Evolutionary conservation across 768 basidiomycete genomes (phyloP).

Genomic region (Gelatoporia subvermispora): DNA sequence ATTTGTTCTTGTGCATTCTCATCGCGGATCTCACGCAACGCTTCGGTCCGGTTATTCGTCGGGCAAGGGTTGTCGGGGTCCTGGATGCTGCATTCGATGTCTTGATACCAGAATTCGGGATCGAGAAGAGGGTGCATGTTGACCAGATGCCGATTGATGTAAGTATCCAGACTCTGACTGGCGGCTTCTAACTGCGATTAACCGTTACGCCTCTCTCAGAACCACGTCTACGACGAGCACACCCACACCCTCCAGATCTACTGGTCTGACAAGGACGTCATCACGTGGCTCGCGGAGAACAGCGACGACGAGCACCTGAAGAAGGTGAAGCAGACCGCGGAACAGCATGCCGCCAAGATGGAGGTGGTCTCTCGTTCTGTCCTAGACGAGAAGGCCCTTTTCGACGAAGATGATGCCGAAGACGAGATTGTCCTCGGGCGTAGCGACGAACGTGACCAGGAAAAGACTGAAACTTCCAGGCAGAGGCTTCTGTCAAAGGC

Average conservation of each 20-base stretch:
- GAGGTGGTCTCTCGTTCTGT: slow-evolving; percentile 82
- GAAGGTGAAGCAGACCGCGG: slow-evolving; percentile 90
- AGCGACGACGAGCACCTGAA: slow-evolving; percentile 94
- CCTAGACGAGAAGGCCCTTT: slow-evolving; percentile 82
- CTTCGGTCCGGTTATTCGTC: slow-evolving; percentile 92
- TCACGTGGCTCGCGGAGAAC: slow-evolving; percentile 91
- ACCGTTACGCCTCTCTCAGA: slow-evolving; percentile 39
- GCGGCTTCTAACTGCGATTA: neutral
- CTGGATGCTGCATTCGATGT: slow-evolving; percentile 99
- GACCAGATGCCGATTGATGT: slow-evolving; percentile 99
- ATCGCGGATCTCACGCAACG: slow-evolving; percentile 91
- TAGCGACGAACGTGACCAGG: slow-evolving; percentile 33
- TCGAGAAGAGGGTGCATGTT: slow-evolving; percentile 97
- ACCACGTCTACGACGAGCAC: slow-evolving; percentile 95
- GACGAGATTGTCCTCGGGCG: slow-evolving; percentile 81
- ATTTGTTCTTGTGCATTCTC: slow-evolving; percentile 91
- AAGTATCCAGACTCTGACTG: slow-evolving; percentile 26
- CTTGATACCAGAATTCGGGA: slow-evolving; percentile 92
- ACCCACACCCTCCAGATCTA: slow-evolving; percentile 89
- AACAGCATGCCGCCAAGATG: slow-evolving; percentile 89
- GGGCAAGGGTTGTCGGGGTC: slow-evolving; percentile 92
- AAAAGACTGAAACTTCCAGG: slow-evolving; percentile 57
- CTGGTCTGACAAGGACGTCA: slow-evolving; percentile 93
- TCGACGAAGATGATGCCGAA: slow-evolving; percentile 83
- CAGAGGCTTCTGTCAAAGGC: slow-evolving; percentile 76